phyloP scores from a whole-genome alignment of 2,329 filamentous ascomycete species.

The Colletotrichum euphorbiae region DNA sequence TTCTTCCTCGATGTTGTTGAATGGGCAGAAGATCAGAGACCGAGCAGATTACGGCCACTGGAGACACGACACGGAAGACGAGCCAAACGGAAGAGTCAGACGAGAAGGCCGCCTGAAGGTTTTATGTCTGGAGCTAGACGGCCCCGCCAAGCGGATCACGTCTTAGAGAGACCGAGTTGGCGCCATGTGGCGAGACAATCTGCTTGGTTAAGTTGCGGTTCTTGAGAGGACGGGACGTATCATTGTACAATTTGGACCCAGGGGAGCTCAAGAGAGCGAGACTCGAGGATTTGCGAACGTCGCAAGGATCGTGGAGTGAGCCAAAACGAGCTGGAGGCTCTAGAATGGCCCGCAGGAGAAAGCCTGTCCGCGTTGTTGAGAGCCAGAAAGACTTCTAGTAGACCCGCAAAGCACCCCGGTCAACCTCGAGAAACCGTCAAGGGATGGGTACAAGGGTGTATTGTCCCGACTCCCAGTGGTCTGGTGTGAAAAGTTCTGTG shows the following conservation, averaged over 20 bases:
- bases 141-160: constrained; percentile 39
- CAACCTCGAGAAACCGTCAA: not conserved
- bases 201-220: not conserved
- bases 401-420: constrained; percentile 14
- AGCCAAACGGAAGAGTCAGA: not conserved
- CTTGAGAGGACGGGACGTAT: constrained; percentile 11
- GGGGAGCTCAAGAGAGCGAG: not conserved
- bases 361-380: constrained; percentile 5
- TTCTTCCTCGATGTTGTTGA: not conserved
- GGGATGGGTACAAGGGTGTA: constrained; percentile 6
- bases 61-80: constrained; percentile 19
- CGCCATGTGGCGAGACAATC: constrained; percentile 37
- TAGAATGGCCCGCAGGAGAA: constrained; percentile 4
- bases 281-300: not conserved
- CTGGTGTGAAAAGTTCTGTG: constrained; percentile 29
- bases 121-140: constrained; percentile 30
- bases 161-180: constrained; percentile 31
- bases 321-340: not conserved
- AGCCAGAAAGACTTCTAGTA: not conserved
- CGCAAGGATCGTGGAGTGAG: not conserved
- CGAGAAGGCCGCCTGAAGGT: constrained; percentile 20
- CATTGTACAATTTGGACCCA: not conserved
- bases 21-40: constrained; percentile 1
- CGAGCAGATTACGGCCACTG: not conserved
- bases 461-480: constrained; percentile 30